These are phyloP conservation scores for Alternaria burnsii DNA, from an alignment of 2,329 filamentous ascomycete species.

Conservation along the genomic window DNA sequence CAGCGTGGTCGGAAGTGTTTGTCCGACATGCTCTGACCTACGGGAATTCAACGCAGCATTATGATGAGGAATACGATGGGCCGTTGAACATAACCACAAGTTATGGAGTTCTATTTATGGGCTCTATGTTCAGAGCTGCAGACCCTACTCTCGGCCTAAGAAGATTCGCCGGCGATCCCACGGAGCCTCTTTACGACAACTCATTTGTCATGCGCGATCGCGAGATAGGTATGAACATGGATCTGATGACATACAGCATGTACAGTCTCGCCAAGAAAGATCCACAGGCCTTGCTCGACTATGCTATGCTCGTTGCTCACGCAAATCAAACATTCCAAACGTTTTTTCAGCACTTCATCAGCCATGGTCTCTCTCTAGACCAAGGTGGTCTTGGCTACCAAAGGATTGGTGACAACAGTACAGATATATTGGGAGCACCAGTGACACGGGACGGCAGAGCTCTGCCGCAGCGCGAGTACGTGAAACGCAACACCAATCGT, in stretches of 20 bases:
- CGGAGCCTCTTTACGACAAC: slow-evolving; percentile 22
- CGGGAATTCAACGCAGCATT: not conserved
- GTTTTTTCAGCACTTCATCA: slow-evolving; percentile 31
- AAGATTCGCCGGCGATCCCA: not conserved
- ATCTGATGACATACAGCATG: slow-evolving; percentile 45
- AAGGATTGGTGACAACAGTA: slow-evolving; percentile 26
- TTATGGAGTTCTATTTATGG: slow-evolving; percentile 22
- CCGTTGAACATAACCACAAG: slow-evolving; percentile 18
- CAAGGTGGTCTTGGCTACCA: slow-evolving; percentile 38
- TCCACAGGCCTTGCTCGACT: slow-evolving; percentile 24
- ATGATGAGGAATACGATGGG: slow-evolving; percentile 4
- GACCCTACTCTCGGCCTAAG: not conserved
- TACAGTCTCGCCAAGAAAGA: slow-evolving; percentile 33
- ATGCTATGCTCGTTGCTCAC: slow-evolving; percentile 12
- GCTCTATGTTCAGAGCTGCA: slow-evolving; percentile 19
- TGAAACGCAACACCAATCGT: slow-evolving; percentile 14
- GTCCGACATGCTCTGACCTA: slow-evolving; percentile 8
- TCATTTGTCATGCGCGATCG: slow-evolving; percentile 38
- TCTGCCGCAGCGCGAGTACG: slow-evolving; percentile 11
- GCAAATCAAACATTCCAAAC: slow-evolving; percentile 36
- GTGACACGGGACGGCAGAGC: slow-evolving; percentile 12
- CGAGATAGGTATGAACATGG: slow-evolving; percentile 36
- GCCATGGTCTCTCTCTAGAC: slow-evolving; percentile 14
- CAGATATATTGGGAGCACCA: slow-evolving; percentile 6
- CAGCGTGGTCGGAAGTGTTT: slow-evolving; percentile 9